Conservation (phyloP, 2,329 filamentous ascomycete genomes). For the Pseudogymnoascus verrucosus region DNA sequence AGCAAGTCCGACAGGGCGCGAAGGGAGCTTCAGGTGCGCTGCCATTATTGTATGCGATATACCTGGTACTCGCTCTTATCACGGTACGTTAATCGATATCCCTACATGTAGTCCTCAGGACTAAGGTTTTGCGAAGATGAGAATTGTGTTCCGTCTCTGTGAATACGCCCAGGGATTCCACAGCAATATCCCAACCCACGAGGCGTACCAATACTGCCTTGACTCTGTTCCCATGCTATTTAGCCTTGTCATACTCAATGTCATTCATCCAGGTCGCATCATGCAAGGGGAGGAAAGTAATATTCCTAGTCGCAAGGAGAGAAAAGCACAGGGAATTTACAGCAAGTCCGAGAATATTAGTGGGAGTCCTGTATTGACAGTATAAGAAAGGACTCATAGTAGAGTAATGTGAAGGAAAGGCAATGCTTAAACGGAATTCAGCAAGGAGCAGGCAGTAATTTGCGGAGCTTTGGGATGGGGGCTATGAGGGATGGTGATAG, state of each 20-base stretch:
- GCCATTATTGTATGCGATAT: conserved; percentile 26
- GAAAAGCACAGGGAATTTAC: conserved; percentile 17
- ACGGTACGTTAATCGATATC: conserved; percentile 22
- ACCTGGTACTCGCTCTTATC: conserved; percentile 31
- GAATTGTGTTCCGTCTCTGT: conserved; percentile 47
- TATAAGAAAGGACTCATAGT: background rate
- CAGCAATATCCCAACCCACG: conserved; percentile 25
- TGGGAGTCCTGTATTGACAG: background rate
- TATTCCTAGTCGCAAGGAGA: conserved; percentile 21
- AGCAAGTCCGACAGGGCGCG: conserved; percentile 12
- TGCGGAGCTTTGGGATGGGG: no score
- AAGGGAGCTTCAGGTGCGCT: background rate
- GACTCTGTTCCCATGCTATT: conserved; percentile 34
- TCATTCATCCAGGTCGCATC: conserved; percentile 31
- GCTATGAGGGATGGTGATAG: background rate
- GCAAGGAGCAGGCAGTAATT: no score
- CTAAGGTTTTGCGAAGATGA: conserved; percentile 24
- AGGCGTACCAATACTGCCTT: conserved; percentile 28
- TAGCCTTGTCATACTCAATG: conserved; percentile 29
- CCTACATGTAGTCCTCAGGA: background rate
- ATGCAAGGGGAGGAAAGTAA: conserved; percentile 27
- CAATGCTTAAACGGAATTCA: background rate
- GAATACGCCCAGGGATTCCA: conserved; percentile 40
- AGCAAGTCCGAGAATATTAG: conserved; percentile 26
- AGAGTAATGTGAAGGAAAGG: background rate